Percentiles rank a stretch among this genome's conserved stretches.
Conservation (phyloP, 495 filamentous ascomycete genomes). For the Aspergillus sclerotiicarbonarius region DNA sequence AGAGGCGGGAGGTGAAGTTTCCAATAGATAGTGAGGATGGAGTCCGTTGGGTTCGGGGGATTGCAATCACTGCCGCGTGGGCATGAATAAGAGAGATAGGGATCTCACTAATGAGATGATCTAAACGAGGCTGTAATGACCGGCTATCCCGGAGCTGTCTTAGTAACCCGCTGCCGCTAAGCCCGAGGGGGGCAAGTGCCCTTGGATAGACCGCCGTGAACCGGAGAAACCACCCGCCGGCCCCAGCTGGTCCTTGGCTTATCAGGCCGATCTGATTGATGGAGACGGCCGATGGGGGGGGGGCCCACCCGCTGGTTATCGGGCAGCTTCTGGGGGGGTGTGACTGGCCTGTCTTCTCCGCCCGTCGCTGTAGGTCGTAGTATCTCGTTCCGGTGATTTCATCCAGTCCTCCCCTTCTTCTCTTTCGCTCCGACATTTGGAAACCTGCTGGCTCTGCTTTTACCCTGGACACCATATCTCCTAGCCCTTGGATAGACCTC, state of each 20-base stretch:
- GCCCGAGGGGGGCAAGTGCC: background rate
- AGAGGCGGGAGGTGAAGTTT: background rate
- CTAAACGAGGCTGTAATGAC: background rate
- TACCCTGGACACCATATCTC: background rate
- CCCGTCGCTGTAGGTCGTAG: background rate
- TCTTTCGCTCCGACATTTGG: background rate
- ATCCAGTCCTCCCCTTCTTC: background rate
- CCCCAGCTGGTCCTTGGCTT: constrained; percentile 1
- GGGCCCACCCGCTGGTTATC: constrained; percentile 7
- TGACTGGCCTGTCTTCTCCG: constrained; percentile 2
- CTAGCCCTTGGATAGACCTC: background rate
- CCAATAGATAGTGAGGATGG: background rate
- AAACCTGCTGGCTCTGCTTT: background rate
- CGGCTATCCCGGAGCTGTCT: background rate
- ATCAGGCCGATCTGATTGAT: constrained; percentile 15
- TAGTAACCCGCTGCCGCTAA: background rate
- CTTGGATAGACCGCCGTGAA: background rate
- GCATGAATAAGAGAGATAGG: background rate
- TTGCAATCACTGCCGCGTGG: background rate
- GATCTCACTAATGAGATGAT: background rate
- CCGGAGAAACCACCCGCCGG: constrained; percentile 1
- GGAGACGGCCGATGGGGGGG: constrained; percentile 17
- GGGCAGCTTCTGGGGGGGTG: background rate
- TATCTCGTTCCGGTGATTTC: background rate
- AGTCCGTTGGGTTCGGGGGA: background rate